phyloP scores from a whole-genome alignment of 257 asterid genomes.

The Capsicum pubescens region DNA sequence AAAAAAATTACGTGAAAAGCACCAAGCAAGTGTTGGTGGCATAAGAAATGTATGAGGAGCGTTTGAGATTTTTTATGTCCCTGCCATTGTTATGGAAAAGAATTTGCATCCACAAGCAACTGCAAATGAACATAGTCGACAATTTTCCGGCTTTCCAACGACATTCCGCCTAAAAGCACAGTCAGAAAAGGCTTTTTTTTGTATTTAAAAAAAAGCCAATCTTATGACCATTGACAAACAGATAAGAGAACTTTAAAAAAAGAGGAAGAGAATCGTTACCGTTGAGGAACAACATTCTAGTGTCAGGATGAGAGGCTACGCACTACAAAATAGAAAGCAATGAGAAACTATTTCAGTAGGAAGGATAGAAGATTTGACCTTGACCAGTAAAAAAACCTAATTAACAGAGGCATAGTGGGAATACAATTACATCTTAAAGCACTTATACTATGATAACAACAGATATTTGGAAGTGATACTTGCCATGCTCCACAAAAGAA shows the following conservation, averaged over 20 bases:
- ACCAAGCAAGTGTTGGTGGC: conserved; percentile 11
- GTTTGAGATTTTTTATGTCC: background rate
- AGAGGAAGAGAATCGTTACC: conserved; percentile 36
- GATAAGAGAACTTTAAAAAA: background rate
- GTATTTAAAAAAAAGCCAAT: conserved; percentile 1
- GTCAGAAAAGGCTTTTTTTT: background rate
- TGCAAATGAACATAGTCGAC: background rate
- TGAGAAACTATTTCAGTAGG: background rate
- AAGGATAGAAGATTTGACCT: background rate
- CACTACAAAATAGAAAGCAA: conserved; percentile 43
- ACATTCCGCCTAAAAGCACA: background rate
- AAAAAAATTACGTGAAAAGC: background rate
- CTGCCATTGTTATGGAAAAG: background rate
- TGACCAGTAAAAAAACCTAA: background rate
- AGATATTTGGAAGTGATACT: background rate
- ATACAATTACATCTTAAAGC: background rate
- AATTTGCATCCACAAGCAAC: conserved; percentile 14
- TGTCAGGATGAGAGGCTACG: conserved; percentile 44
- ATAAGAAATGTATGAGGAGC: background rate
- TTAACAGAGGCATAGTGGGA: background rate
- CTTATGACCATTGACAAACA: background rate
- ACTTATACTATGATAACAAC: background rate
- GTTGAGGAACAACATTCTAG: conserved; percentile 36
- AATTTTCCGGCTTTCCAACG: background rate
- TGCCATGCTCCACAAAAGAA: conserved; percentile 1